Conservation (phyloP, 257 asterid genomes). For the Jaltomata sinuosa region DNA sequence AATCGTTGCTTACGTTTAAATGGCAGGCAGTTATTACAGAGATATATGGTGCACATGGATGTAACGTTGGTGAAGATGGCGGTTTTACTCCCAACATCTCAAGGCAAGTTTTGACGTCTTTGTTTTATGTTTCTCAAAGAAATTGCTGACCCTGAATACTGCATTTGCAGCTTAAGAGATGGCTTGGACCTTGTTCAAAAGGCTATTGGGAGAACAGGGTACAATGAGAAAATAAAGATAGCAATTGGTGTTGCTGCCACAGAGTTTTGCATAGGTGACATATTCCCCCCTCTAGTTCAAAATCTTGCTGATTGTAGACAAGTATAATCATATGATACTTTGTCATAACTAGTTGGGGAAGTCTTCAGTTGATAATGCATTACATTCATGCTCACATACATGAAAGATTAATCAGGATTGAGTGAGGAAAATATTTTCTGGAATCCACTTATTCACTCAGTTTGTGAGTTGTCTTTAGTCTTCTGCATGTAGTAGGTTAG, state of each 20-base stretch:
- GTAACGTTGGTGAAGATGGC: conserved; percentile 97
- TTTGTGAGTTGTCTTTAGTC: background rate
- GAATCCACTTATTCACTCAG: background rate
- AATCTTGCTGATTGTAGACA: background rate
- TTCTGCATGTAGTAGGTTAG: background rate
- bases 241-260: conserved; percentile 89
- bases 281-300: conserved; percentile 2
- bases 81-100: conserved; percentile 93
- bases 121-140: conserved; percentile 4
- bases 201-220: conserved; percentile 89
- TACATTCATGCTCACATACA: background rate
- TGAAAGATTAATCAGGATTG: background rate
- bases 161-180: conserved; percentile 72
- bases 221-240: conserved; percentile 76
- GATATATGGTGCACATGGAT: conserved; percentile 63
- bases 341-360: background rate
- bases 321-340: background rate
- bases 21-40: conserved; percentile 83
- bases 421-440: background rate
- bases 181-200: conserved; percentile 91
- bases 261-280: conserved; percentile 86
- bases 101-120: conserved; percentile 48
- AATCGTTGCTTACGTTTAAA: background rate
- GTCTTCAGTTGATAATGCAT: background rate
- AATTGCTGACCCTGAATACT: conserved; percentile 9